Percentiles rank a stretch among this genome's conserved stretches.
These are phyloP conservation scores for Colletotrichum sp. DNA, from an alignment of 2,329 filamentous ascomycete species.

Conservation along the genomic window DNA sequence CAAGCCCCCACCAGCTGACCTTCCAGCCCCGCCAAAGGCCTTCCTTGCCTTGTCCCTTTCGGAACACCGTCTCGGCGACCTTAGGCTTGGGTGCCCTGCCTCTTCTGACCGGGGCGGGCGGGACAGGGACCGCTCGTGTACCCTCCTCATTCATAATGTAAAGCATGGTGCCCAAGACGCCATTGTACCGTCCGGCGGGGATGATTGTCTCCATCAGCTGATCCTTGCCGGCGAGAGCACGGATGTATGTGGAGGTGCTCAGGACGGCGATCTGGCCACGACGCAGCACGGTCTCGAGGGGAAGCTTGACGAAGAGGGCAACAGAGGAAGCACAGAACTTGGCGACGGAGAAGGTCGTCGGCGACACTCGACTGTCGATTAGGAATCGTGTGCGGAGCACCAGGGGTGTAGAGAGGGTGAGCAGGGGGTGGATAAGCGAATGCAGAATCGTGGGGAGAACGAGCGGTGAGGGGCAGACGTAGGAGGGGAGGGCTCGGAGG, in stretches of 20 bases:
- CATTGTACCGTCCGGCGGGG: slow-evolving; percentile 78
- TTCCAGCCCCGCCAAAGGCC: slow-evolving; percentile 78
- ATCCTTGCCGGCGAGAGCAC: slow-evolving; percentile 48
- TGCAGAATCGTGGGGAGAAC: slow-evolving; percentile 86
- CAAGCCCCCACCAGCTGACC: slow-evolving; percentile 78
- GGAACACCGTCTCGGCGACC: slow-evolving; percentile 47
- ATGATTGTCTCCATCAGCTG: slow-evolving; percentile 74
- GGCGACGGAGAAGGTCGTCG: slow-evolving; percentile 79
- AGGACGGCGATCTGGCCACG: slow-evolving; percentile 83
- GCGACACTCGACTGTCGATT: slow-evolving; percentile 82
- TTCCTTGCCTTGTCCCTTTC: slow-evolving; percentile 69
- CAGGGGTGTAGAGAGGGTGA: slow-evolving; percentile 83
- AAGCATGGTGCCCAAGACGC: slow-evolving; percentile 92
- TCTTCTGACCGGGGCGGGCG: slow-evolving; percentile 34
- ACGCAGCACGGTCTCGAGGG: slow-evolving; percentile 88
- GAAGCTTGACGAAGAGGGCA: slow-evolving; percentile 86
- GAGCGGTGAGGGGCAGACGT: slow-evolving; percentile 72
- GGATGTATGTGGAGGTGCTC: slow-evolving; percentile 55
- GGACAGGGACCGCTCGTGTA: slow-evolving; percentile 48
- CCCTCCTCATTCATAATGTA: slow-evolving; percentile 86
- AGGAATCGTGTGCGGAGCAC: slow-evolving; percentile 84
- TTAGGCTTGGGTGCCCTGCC: slow-evolving; percentile 34
- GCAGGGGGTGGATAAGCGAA: slow-evolving; percentile 80
- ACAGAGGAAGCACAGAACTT: slow-evolving; percentile 81
- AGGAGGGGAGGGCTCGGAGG: slow-evolving; percentile 79